Conservation (phyloP, 23 red algal species). For the Rhodosorus marinus region DNA sequence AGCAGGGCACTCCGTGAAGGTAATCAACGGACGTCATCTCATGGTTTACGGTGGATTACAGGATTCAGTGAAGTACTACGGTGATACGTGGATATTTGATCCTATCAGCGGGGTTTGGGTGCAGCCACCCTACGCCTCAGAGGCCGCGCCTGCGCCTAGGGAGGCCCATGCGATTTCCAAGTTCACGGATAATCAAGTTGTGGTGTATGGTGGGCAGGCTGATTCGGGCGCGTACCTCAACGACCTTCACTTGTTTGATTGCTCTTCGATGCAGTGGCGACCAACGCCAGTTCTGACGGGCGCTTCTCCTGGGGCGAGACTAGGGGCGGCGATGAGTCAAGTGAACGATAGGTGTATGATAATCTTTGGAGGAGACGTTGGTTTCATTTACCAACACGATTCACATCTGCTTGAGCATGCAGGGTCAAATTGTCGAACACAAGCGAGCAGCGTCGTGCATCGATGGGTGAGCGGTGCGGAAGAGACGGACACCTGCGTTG, state of each 20-base stretch:
- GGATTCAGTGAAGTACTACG: slow-evolving; percentile 21
- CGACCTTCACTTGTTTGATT: slow-evolving; percentile 28
- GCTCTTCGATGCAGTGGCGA: slow-evolving; percentile 17
- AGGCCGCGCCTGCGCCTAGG: slow-evolving; percentile 15
- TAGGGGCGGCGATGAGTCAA: slow-evolving; percentile 19
- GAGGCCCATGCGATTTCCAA: slow-evolving; percentile 25
- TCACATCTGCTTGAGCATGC: slow-evolving; percentile 5
- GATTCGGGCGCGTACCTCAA: not conserved
- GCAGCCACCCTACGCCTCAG: slow-evolving; percentile 17
- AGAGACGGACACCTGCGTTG: slow-evolving; percentile 13
- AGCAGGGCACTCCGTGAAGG: slow-evolving; percentile 13
- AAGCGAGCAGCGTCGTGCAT: slow-evolving; percentile 2
- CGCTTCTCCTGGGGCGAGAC: slow-evolving; percentile 8
- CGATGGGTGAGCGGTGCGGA: slow-evolving; percentile 3
- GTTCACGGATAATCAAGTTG: slow-evolving; percentile 2
- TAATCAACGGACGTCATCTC: slow-evolving; percentile 16
- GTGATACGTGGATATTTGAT: slow-evolving; percentile 42
- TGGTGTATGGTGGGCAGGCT: slow-evolving; percentile 26
- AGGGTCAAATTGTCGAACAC: slow-evolving; percentile 7
- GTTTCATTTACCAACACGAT: slow-evolving; percentile 4
- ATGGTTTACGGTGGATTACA: slow-evolving; percentile 34
- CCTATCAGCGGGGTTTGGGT: slow-evolving; percentile 10
- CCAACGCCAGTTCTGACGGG: slow-evolving; percentile 6
- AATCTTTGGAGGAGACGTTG: slow-evolving; percentile 25
- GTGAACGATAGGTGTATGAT: slow-evolving; percentile 12